Evolutionary conservation across 1,139 yeast genomes (phyloP).

Genomic region (Taphrina sp.): DNA sequence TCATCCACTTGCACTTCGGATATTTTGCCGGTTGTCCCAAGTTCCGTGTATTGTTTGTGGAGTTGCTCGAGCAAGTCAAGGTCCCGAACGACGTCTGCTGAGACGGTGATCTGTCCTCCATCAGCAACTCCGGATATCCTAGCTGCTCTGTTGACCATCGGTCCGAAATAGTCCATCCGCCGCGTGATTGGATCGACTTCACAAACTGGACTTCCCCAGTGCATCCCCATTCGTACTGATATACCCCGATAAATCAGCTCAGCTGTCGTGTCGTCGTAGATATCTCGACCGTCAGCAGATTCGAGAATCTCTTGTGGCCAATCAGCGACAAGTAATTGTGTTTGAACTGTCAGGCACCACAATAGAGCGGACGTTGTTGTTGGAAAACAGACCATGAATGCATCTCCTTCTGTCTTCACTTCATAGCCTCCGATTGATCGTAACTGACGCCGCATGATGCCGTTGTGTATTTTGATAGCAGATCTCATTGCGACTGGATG

Average conservation of each 20-base stretch:
- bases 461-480: conserved; percentile 90
- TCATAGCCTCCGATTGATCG: conserved; percentile 95
- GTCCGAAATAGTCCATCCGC: conserved; percentile 98
- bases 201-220: conserved; percentile 97
- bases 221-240: conserved; percentile 95
- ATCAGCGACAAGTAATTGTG: conserved; percentile 75
- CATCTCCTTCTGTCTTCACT: conserved; percentile 98
- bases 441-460: conserved; percentile 88
- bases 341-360: conserved; percentile 94
- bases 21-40: conserved; percentile 4
- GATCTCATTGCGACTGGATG: conserved; percentile 94
- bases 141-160: conserved; percentile 95
- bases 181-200: conserved; percentile 92
- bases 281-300: conserved; percentile 78
- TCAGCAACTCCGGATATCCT: conserved; percentile 93
- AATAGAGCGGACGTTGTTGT: conserved; percentile 84
- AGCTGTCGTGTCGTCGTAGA: conserved; percentile 63
- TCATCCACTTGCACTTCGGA: conserved; percentile 41
- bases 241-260: conserved; percentile 74
- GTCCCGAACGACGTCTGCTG: conserved; percentile 76
- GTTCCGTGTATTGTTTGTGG: conserved; percentile 39
- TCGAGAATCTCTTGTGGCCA: conserved; percentile 95
- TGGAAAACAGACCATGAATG: conserved; percentile 97
- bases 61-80: conserved; percentile 54
- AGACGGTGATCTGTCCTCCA: conserved; percentile 94